These are phyloP conservation scores for Trypanosoma conorhini DNA, from an alignment of 208 protist genomes.

Conservation along the genomic window DNA sequence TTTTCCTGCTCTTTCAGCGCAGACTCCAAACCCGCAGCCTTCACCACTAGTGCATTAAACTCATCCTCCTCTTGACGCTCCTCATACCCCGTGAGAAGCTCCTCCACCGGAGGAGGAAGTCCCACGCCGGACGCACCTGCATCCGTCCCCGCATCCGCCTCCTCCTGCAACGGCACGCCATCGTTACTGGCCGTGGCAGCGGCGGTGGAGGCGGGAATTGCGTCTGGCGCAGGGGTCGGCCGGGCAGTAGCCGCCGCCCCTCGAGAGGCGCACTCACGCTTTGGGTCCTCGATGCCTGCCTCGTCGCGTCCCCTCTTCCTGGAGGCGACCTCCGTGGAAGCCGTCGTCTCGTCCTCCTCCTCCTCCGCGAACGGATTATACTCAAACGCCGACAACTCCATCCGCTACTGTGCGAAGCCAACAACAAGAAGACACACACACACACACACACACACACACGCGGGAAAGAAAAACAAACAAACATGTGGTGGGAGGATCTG, in stretches of 20 bases:
- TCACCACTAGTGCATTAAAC: slow-evolving; percentile 72
- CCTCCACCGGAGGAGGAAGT: slow-evolving; percentile 1
- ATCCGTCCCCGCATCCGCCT: neutral
- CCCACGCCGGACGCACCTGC: neutral
- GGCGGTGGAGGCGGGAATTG: neutral
- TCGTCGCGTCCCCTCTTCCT: slow-evolving; percentile 17
- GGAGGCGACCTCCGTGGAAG: neutral
- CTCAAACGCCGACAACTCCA: slow-evolving; percentile 43
- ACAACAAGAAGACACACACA: neutral
- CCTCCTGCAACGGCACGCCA: neutral
- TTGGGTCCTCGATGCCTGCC: neutral
- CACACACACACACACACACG: neutral
- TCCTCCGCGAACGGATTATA: slow-evolving; percentile 77
- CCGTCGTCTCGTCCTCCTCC: slow-evolving; percentile 36
- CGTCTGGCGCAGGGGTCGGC: neutral
- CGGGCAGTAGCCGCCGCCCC: neutral
- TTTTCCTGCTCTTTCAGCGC: slow-evolving; percentile 21
- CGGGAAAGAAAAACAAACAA: neutral
- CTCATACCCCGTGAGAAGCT: slow-evolving; percentile 56
- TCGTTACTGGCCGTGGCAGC: neutral
- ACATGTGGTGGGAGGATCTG: neutral
- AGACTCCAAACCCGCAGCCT: slow-evolving; percentile 29
- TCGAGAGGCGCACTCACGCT: neutral
- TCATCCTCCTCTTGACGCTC: slow-evolving; percentile 63
- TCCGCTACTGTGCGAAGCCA: neutral